Percentiles rank a stretch among this genome's conserved stretches.
Evolutionary conservation across 2,329 filamentous ascomycete genomes (phyloP).

Genomic region (Xylaria digitata): DNA sequence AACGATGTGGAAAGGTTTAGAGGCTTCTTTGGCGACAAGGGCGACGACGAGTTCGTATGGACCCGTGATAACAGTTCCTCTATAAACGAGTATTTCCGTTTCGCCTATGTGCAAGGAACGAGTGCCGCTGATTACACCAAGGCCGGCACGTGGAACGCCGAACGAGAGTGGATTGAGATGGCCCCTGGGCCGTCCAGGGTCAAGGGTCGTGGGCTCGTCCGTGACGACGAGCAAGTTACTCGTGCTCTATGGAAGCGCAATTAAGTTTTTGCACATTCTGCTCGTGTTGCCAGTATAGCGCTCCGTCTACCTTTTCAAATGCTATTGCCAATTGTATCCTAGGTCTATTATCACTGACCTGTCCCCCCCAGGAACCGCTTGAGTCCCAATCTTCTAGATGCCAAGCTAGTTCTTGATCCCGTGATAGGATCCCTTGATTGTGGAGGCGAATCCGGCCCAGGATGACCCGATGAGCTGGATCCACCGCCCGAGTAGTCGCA

Average conservation of each 20-base stretch:
- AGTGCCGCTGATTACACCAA: slow-evolving; percentile 77
- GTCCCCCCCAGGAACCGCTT: too few relatives aligned
- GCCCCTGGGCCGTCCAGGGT: slow-evolving; percentile 67
- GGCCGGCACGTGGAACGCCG: slow-evolving; percentile 75
- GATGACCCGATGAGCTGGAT: background rate
- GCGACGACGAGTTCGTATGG: slow-evolving; percentile 68
- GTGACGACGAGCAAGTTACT: slow-evolving; percentile 34
- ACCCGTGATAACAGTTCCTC: slow-evolving; percentile 57
- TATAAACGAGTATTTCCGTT: slow-evolving; percentile 78
- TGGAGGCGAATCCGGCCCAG: background rate
- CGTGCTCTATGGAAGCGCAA: slow-evolving; percentile 22
- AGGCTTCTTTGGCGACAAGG: slow-evolving; percentile 72
- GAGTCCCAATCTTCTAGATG: too few relatives aligned
- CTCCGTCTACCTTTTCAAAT: background rate
- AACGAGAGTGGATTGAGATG: slow-evolving; percentile 76
- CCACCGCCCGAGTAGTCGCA: too few relatives aligned
- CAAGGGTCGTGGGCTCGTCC: slow-evolving; percentile 43
- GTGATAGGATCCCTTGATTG: background rate
- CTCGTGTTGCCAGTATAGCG: background rate
- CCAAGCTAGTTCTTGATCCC: background rate
- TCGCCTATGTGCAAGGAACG: slow-evolving; percentile 77
- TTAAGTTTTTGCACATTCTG: background rate
- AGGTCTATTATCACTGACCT: background rate
- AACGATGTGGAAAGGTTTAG: slow-evolving; percentile 87
- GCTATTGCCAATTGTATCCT: slow-evolving; percentile 1